phyloP scores from a whole-genome alignment of 2,329 filamentous ascomycete genomes.

The Furcasterigmium sp. region DNA sequence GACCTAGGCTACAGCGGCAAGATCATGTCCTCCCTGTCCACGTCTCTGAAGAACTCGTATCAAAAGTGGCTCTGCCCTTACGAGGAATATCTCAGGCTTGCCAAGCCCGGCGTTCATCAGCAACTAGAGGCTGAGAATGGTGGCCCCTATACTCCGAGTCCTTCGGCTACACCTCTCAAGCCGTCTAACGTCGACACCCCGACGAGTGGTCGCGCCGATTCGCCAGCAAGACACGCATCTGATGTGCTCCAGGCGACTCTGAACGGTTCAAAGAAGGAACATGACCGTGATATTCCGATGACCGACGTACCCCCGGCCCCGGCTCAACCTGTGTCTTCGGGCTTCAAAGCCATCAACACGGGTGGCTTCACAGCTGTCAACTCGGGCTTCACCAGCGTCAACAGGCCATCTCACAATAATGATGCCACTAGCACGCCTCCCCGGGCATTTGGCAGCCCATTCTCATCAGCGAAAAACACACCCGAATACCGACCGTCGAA shows the following conservation, averaged over 20 bases:
- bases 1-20: slow-evolving; percentile 97
- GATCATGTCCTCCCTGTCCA: slow-evolving; percentile 98
- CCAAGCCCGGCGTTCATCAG: slow-evolving; percentile 94
- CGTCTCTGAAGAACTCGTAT: slow-evolving; percentile 96
- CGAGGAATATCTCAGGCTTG: slow-evolving; percentile 85
- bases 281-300: slow-evolving; percentile 43
- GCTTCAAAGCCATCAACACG: slow-evolving; percentile 57
- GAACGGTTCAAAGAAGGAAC: slow-evolving; percentile 37
- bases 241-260: slow-evolving; percentile 47
- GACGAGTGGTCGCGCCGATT: slow-evolving; percentile 55
- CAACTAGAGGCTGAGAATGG: slow-evolving; percentile 91
- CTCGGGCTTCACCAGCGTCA: slow-evolving; percentile 61
- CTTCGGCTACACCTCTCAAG: slow-evolving; percentile 65
- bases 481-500: slow-evolving; percentile 57
- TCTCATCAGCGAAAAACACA: slow-evolving; percentile 58
- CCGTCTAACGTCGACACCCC: slow-evolving; percentile 56
- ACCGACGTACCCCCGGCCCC: slow-evolving; percentile 35
- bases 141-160: slow-evolving; percentile 78
- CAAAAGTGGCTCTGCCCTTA: slow-evolving; percentile 96
- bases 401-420: slow-evolving; percentile 35
- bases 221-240: slow-evolving; percentile 56
- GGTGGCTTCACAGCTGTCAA: slow-evolving; percentile 73
- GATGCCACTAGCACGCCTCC: slow-evolving; percentile 55
- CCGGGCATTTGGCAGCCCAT: slow-evolving; percentile 57
- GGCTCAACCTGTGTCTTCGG: slow-evolving; percentile 35